phyloP scores from a whole-genome alignment of 148 eudicot species.

The Rhododendron vialii region DNA sequence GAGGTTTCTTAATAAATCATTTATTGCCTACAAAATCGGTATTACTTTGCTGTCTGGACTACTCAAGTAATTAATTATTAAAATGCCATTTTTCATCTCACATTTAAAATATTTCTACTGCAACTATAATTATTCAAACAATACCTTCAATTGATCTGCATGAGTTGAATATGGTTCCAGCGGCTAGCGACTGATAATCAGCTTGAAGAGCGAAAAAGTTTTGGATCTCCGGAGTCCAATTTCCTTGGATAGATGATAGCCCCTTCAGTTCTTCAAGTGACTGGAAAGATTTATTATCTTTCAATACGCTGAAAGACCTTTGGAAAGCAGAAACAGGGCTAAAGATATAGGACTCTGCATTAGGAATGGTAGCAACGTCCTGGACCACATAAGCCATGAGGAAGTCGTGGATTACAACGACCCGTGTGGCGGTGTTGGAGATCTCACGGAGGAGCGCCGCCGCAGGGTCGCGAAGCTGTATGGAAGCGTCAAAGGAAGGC shows the following conservation, averaged over 20 bases:
- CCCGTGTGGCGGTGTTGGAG: background rate
- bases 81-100: too few relatives aligned
- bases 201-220: constrained; percentile 1
- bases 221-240: constrained; percentile 8
- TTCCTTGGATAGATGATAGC: constrained; percentile 8
- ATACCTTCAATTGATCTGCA: constrained; percentile 23
- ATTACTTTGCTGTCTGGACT: too few relatives aligned
- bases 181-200: background rate
- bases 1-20: too few relatives aligned
- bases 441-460: background rate
- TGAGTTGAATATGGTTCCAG: constrained; percentile 31
- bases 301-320: background rate
- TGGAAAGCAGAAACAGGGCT: background rate
- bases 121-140: background rate
- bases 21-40: too few relatives aligned
- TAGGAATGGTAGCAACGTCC: constrained; percentile 6
- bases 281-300: too few relatives aligned
- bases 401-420: constrained; percentile 4
- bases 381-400: constrained; percentile 19
- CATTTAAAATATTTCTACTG: background rate
- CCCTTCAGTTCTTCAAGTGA: background rate
- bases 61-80: too few relatives aligned
- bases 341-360: background rate
- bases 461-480: background rate
- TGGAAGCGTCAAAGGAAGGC: background rate